These are phyloP conservation scores for Candida palmyrensis DNA, from an alignment of 805 yeast genomes.

Conservation along the genomic window DNA sequence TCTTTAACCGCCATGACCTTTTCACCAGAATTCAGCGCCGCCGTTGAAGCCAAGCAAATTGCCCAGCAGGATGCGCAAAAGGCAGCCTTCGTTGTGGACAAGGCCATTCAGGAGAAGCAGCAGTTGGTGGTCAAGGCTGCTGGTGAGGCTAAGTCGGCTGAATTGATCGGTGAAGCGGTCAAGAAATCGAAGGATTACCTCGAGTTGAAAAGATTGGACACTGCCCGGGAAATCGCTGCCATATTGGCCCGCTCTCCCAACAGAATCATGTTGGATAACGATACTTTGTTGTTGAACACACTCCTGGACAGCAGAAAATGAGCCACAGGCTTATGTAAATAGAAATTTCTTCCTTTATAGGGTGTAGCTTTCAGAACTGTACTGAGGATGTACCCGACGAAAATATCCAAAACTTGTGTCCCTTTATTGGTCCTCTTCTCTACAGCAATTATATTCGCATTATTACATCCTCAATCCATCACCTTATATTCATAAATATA, in stretches of 20 bases:
- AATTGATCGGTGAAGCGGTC: slow-evolving; percentile 97
- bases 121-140: slow-evolving; percentile 94
- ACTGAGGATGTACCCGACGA: too few species aligned
- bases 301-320: slow-evolving; percentile 67
- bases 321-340: slow-evolving; percentile 2
- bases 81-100: slow-evolving; percentile 95
- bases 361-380: too few species aligned
- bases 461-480: too few species aligned
- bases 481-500: too few species aligned
- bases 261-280: slow-evolving; percentile 86
- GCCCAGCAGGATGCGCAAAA: slow-evolving; percentile 99
- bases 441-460: too few species aligned
- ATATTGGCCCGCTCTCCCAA: slow-evolving; percentile 86
- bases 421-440: too few species aligned
- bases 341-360: not conserved
- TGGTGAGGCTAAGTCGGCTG: slow-evolving; percentile 98
- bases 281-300: slow-evolving; percentile 86
- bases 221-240: slow-evolving; percentile 91
- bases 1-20: slow-evolving; percentile 96
- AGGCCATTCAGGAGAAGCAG: slow-evolving; percentile 96
- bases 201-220: slow-evolving; percentile 93
- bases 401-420: too few species aligned
- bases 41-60: slow-evolving; percentile 98
- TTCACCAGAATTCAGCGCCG: slow-evolving; percentile 95
- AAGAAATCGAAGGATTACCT: slow-evolving; percentile 95